Conservation (phyloP, 2,329 filamentous ascomycete genomes). For the Neodidymelliopsis sp. region DNA sequence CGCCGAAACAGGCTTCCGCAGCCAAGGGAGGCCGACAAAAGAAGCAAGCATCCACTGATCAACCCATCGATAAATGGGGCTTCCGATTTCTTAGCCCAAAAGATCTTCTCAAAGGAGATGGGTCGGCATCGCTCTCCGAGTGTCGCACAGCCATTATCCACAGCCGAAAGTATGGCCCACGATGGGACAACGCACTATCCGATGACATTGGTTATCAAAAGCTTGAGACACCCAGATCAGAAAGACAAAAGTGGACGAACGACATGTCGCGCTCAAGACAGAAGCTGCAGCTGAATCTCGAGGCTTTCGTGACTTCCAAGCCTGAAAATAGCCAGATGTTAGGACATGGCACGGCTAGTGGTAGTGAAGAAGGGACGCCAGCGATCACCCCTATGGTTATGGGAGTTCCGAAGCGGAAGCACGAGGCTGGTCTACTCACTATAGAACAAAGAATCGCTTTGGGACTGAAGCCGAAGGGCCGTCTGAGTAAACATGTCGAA, state of each 20-base stretch:
- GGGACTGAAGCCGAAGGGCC: constrained; percentile 34
- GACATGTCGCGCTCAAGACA: neutral
- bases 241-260: constrained; percentile 3
- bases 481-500: constrained; percentile 33
- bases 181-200: constrained; percentile 38
- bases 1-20: constrained; percentile 35
- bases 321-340: neutral
- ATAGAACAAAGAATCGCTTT: constrained; percentile 34
- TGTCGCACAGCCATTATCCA: constrained; percentile 30
- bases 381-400: constrained; percentile 2
- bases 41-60: constrained; percentile 4
- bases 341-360: neutral
- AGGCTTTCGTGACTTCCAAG: neutral
- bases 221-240: constrained; percentile 4
- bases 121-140: constrained; percentile 37
- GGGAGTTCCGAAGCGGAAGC: constrained; percentile 12
- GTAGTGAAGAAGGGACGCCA: constrained; percentile 1
- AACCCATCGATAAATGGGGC: constrained; percentile 40
- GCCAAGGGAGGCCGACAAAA: constrained; percentile 27
- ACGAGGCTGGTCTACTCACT: constrained; percentile 26
- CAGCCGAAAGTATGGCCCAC: constrained; percentile 24
- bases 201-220: constrained; percentile 36
- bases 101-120: constrained; percentile 31
- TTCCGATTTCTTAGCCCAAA: constrained; percentile 30
- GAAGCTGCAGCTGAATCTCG: neutral